A percentile compares a stretch with the other conserved stretches of the same genome.
Evolutionary conservation across 139 green algal species (phyloP).

Genomic region (Chlamydomonas eustigma): DNA sequence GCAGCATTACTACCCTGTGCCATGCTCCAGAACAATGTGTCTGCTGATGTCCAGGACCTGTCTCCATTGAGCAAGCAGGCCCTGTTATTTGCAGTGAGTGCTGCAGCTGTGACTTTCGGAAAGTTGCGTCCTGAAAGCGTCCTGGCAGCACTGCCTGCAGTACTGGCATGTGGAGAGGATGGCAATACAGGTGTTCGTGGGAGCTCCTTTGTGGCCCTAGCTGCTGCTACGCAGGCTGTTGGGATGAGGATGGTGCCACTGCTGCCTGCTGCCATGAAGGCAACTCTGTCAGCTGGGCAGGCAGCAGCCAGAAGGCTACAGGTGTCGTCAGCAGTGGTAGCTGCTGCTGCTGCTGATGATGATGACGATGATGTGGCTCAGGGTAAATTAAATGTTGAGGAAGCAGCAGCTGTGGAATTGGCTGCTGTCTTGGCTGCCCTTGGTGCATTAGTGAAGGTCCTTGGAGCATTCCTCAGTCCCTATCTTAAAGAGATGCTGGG

Average conservation of each 20-base stretch:
- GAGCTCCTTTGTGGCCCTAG: conserved; percentile 38
- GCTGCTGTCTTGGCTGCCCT: conserved; percentile 58
- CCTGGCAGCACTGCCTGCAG: conserved; percentile 44
- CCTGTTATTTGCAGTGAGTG: neutral
- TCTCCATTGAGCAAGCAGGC: neutral
- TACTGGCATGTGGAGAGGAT: conserved; percentile 37
- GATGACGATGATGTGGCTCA: no score
- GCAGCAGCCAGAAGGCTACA: neutral
- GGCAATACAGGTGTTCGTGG: conserved; percentile 41
- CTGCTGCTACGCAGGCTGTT: conserved; percentile 40
- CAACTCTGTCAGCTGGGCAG: conserved; percentile 27
- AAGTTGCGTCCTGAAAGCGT: conserved; percentile 32
- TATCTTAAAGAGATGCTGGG: conserved; percentile 56
- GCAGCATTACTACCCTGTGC: conserved; percentile 33
- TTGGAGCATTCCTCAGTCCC: conserved; percentile 67
- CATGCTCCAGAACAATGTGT: no score
- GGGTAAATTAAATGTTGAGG: conserved; percentile 9
- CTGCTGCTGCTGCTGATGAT: conserved; percentile 1
- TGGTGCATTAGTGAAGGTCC: conserved; percentile 44
- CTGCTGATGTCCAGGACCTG: neutral
- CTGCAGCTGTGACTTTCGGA: conserved; percentile 39
- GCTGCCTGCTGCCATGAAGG: conserved; percentile 45
- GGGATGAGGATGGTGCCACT: conserved; percentile 46
- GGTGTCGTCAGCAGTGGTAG: conserved; percentile 1
- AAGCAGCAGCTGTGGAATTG: conserved; percentile 44